Conservation (phyloP, 768 basidiomycete species). For the Grammothele lineata region DNA sequence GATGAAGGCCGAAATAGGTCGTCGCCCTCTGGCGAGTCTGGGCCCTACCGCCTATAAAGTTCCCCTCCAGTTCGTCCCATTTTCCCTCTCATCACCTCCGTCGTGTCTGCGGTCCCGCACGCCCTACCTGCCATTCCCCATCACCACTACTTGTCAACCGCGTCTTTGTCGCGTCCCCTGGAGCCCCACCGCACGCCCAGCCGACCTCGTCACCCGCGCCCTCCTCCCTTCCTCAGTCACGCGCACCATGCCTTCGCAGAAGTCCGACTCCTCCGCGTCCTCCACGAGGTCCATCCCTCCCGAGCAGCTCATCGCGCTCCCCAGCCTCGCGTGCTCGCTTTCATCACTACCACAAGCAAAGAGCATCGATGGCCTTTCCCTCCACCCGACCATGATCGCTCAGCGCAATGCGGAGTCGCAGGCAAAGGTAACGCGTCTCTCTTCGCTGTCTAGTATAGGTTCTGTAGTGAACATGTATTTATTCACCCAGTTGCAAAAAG, state of each 20-base stretch:
- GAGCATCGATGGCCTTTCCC: slow-evolving; percentile 57
- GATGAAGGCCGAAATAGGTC: slow-evolving; percentile 17
- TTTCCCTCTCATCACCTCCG: slow-evolving; percentile 16
- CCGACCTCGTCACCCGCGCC: background rate
- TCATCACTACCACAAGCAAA: slow-evolving; percentile 69
- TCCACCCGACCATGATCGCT: slow-evolving; percentile 65
- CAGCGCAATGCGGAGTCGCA: slow-evolving; percentile 67
- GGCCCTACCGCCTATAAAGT: slow-evolving; percentile 25
- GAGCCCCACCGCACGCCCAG: slow-evolving; percentile 3
- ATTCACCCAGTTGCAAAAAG: slow-evolving; percentile 53
- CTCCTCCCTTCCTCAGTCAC: background rate
- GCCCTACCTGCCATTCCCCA: slow-evolving; percentile 4
- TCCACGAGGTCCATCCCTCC: slow-evolving; percentile 38
- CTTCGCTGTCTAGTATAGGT: background rate
- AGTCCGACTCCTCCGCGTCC: slow-evolving; percentile 30
- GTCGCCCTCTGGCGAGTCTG: slow-evolving; percentile 15
- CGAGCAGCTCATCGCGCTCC: slow-evolving; percentile 63
- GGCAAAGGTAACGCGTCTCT: slow-evolving; percentile 55
- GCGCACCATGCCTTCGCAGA: slow-evolving; percentile 18
- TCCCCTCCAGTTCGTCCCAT: slow-evolving; percentile 20
- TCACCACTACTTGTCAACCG: slow-evolving; percentile 12
- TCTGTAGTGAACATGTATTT: slow-evolving; percentile 10
- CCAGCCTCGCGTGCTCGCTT: slow-evolving; percentile 66
- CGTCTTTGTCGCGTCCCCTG: slow-evolving; percentile 4
- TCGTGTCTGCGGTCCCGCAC: slow-evolving; percentile 3